These are phyloP conservation scores for Irpex sp. DNA, from an alignment of 1,284 basidiomycete genomes.

Conservation along the genomic window DNA sequence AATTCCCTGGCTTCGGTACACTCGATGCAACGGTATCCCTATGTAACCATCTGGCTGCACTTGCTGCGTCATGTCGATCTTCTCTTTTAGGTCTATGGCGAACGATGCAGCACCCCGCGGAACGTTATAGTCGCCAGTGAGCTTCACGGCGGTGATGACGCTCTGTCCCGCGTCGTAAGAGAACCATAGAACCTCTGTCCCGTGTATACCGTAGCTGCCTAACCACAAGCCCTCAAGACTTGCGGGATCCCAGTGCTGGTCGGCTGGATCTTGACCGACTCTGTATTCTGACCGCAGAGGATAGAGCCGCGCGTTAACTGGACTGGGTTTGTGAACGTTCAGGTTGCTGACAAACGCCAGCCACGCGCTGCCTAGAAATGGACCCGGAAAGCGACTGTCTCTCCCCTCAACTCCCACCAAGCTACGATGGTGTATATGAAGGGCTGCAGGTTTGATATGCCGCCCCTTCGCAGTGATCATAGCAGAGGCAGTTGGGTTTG, in stretches of 20 bases:
- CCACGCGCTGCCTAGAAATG: no score
- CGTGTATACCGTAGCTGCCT: constrained; percentile 21
- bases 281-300: constrained; percentile 16
- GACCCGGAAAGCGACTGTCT: no score
- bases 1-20: not conserved
- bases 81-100: not conserved
- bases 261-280: constrained; percentile 5
- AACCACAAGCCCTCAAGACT: constrained; percentile 24
- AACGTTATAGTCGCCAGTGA: constrained; percentile 25
- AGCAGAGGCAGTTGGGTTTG: not conserved
- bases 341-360: not conserved
- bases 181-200: constrained; percentile 23
- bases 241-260: constrained; percentile 15
- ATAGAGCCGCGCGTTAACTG: constrained; percentile 19
- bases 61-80: not conserved
- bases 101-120: constrained; percentile 18
- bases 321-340: not conserved
- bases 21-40: not conserved
- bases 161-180: constrained; percentile 9
- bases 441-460: not conserved
- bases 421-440: no score
- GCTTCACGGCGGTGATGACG: constrained; percentile 20
- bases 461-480: not conserved
- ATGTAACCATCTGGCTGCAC: not conserved
- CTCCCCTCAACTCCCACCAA: no score